Conservation (phyloP, 164 flowering plant species). For the Vitis rupestris region DNA sequence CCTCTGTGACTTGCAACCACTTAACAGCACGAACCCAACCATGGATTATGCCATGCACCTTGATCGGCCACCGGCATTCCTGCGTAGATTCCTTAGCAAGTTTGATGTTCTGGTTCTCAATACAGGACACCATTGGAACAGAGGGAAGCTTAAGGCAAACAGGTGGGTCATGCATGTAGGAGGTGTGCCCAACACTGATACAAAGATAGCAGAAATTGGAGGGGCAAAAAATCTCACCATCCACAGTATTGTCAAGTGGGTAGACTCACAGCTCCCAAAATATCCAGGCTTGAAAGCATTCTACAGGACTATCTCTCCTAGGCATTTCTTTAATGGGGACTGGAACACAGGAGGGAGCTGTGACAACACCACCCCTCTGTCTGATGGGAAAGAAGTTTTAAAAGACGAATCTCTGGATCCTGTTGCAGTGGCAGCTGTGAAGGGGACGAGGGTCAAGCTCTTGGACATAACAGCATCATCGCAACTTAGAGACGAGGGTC, state of each 20-base stretch:
- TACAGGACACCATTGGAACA: conserved; percentile 91
- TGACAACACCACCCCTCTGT: conserved; percentile 62
- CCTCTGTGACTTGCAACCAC: conserved; percentile 62
- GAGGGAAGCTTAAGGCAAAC: conserved; percentile 69
- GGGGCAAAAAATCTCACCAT: conserved; percentile 68
- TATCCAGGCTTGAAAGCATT: conserved; percentile 65
- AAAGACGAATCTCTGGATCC: conserved; percentile 64
- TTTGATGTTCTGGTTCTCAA: conserved; percentile 69
- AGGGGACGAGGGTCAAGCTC: conserved; percentile 59
- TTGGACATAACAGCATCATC: conserved; percentile 75
- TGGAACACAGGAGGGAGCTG: conserved; percentile 94
- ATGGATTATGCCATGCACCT: conserved; percentile 79
- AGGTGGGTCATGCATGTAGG: conserved; percentile 74
- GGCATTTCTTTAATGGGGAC: conserved; percentile 86
- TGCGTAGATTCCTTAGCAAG: conserved; percentile 41
- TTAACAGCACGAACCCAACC: conserved; percentile 33
- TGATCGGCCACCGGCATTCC: conserved; percentile 72
- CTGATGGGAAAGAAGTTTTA: conserved; percentile 52
- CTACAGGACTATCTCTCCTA: conserved; percentile 65
- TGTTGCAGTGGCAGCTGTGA: conserved; percentile 52
- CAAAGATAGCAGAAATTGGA: conserved; percentile 46
- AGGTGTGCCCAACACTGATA: conserved; percentile 55
- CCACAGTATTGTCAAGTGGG: conserved; percentile 60
- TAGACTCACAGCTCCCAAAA: conserved; percentile 57
- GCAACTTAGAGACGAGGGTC: conserved; percentile 79